Percentiles rank a stretch among this genome's conserved stretches.
Conservation (phyloP, 2,329 filamentous ascomycete genomes). For the Aspergillus unguis region DNA sequence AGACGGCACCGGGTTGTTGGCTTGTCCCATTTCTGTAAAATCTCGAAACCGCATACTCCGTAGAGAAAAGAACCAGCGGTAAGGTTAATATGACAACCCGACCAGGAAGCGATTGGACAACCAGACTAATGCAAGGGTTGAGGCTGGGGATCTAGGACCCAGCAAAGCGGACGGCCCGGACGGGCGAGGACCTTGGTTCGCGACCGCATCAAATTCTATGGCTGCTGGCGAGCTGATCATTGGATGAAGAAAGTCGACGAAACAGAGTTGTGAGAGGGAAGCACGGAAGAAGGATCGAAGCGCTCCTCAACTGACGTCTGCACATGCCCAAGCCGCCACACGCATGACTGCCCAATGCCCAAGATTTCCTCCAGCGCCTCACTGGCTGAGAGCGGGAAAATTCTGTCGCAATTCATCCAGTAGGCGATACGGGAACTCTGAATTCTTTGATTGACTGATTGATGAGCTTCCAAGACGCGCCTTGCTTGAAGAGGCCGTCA, state of each 20-base stretch:
- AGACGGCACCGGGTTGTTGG: neutral
- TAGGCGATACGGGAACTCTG: neutral
- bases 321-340: slow-evolving; percentile 33
- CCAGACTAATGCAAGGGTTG: neutral
- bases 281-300: neutral
- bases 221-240: neutral
- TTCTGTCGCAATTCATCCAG: neutral
- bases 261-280: neutral
- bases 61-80: neutral
- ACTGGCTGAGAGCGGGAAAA: slow-evolving; percentile 1
- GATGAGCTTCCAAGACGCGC: neutral
- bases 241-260: neutral
- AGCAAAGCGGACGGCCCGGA: slow-evolving; percentile 10
- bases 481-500: neutral
- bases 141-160: slow-evolving; percentile 2
- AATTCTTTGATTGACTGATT: neutral
- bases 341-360: slow-evolving; percentile 39
- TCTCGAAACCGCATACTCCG: too few species aligned
- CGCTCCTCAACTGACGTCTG: slow-evolving; percentile 2
- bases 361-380: slow-evolving; percentile 3
- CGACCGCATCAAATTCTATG: neutral
- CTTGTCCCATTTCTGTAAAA: neutral
- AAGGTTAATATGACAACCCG: neutral
- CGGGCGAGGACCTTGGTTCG: slow-evolving; percentile 14
- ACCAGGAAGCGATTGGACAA: neutral